These are phyloP conservation scores for Tylopilus intermedius DNA, from an alignment of 768 basidiomycete genomes.

Conservation along the genomic window DNA sequence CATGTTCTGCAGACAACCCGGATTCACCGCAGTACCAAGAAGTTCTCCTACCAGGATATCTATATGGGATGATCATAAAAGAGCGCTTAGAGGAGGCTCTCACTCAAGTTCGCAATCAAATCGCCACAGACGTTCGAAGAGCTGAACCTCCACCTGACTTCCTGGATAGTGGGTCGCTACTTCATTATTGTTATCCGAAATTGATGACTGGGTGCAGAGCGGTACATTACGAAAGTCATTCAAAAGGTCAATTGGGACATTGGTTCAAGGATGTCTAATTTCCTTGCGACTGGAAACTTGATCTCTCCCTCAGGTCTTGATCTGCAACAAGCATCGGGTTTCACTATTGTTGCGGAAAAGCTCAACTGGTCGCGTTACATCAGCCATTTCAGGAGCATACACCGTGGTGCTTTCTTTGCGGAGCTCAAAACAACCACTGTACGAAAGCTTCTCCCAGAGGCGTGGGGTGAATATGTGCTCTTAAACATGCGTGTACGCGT, in stretches of 20 bases:
- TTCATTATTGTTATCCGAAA: background rate
- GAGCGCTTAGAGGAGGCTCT: conserved; percentile 91
- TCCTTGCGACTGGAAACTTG: conserved; percentile 95
- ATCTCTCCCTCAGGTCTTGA: conserved; percentile 93
- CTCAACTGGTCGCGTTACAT: conserved; percentile 98
- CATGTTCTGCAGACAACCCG: conserved; percentile 91
- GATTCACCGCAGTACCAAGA: conserved; percentile 99
- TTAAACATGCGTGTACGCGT: background rate
- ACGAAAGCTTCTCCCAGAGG: conserved; percentile 92
- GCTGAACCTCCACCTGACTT: conserved; percentile 79
- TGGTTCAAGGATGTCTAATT: conserved; percentile 84
- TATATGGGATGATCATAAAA: conserved; percentile 98
- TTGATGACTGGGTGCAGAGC: conserved; percentile 42
- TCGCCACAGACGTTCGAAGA: conserved; percentile 69
- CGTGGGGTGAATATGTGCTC: conserved; percentile 69
- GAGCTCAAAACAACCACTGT: conserved; percentile 98
- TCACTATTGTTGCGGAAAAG: conserved; percentile 98
- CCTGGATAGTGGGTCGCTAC: conserved; percentile 62
- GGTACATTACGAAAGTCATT: conserved; percentile 74
- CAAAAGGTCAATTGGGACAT: conserved; percentile 86
- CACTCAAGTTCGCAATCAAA: conserved; percentile 62
- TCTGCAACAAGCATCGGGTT: conserved; percentile 96
- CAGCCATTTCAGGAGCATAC: conserved; percentile 95
- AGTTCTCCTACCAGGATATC: conserved; percentile 84
- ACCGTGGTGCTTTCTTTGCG: conserved; percentile 98